phyloP scores from a whole-genome alignment of 164 flowering plant species.

The Vitis riparia region DNA sequence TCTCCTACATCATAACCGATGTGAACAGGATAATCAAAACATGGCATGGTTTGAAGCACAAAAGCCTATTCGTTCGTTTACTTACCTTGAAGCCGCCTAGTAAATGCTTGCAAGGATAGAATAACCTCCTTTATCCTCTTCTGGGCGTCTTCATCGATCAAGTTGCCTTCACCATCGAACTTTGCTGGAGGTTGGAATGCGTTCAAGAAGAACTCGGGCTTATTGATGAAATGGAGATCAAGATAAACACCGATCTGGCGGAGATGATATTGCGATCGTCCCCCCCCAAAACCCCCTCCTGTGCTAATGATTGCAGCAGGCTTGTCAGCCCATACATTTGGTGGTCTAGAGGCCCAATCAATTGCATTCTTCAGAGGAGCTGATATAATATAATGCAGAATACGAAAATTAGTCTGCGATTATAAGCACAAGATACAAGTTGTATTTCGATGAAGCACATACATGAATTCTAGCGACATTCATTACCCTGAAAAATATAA shows the following conservation, averaged over 20 bases:
- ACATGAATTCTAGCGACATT: too few species aligned
- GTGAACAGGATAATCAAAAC: too few species aligned
- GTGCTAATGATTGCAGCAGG: conserved; percentile 85
- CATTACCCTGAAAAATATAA: too few species aligned
- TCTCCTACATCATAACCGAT: too few species aligned
- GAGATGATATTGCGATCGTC: conserved; percentile 70
- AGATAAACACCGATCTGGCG: conserved; percentile 84
- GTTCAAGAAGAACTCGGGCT: conserved; percentile 61
- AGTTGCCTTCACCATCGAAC: conserved; percentile 67
- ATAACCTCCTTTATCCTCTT: conserved; percentile 56
- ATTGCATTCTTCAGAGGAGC: conserved; percentile 81
- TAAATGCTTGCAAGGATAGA: conserved; percentile 49
- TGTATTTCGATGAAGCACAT: too few species aligned
- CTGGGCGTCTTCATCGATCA: conserved; percentile 46
- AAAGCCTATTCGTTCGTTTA: neutral
- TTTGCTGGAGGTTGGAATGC: conserved; percentile 64
- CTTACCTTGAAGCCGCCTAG: conserved; percentile 49
- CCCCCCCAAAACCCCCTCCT: conserved; percentile 65
- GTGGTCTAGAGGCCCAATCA: conserved; percentile 93
- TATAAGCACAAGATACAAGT: too few species aligned
- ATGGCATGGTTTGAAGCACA: neutral
- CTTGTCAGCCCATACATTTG: conserved; percentile 85
- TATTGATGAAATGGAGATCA: conserved; percentile 87
- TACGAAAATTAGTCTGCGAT: neutral
- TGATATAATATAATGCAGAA: conserved; percentile 10